phyloP scores from a whole-genome alignment of 257 asterid species.

The Fraxinus pennsylvanica region DNA sequence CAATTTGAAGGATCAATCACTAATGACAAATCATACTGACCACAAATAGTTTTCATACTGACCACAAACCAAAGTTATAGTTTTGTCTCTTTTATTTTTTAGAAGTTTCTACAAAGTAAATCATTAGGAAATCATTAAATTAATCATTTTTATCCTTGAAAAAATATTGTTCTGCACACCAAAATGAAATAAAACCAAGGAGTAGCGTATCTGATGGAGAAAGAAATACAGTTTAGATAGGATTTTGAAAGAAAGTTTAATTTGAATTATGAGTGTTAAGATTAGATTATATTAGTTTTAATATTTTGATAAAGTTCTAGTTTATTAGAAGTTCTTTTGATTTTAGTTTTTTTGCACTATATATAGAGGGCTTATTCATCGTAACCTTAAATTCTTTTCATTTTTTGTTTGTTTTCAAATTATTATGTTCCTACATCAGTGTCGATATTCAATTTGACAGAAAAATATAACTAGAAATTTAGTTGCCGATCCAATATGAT shows the following conservation, averaged over 20 bases:
- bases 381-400: too few relatives aligned
- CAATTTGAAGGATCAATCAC: conserved; percentile 13
- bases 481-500: not conserved
- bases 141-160: not conserved
- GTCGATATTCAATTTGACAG: not conserved
- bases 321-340: too few relatives aligned
- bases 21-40: not conserved
- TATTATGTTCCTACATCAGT: too few relatives aligned
- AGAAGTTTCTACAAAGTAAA: not conserved
- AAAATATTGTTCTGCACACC: not conserved
- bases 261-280: too few relatives aligned
- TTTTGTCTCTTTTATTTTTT: not conserved
- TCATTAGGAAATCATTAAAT: not conserved
- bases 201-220: not conserved
- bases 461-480: conserved; percentile 6
- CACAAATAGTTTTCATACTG: not conserved
- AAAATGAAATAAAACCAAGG: not conserved
- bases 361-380: too few relatives aligned
- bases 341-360: too few relatives aligned
- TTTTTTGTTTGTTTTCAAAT: too few relatives aligned
- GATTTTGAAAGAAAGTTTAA: too few relatives aligned
- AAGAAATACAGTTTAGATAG: too few relatives aligned
- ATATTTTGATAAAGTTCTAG: too few relatives aligned
- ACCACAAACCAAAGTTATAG: not conserved
- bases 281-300: too few relatives aligned